Evolutionary conservation across 495 filamentous ascomycete genomes (phyloP).

Genomic region (Hypoxylon perforatum): DNA sequence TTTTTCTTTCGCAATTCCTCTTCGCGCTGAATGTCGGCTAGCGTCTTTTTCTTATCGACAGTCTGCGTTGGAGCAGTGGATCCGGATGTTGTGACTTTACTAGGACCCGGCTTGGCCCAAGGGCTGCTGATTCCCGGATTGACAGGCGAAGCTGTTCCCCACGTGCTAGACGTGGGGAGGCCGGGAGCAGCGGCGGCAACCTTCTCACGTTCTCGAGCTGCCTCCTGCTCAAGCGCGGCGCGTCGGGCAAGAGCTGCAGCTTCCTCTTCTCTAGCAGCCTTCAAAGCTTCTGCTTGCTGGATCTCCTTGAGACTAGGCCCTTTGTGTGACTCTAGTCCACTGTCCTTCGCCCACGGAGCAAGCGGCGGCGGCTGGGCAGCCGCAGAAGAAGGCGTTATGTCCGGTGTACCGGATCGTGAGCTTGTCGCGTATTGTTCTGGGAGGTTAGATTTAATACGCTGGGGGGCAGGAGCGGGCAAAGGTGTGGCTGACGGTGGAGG

Average conservation of each 20-base stretch:
- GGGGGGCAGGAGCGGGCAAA: constrained; percentile 85
- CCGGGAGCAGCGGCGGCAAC: constrained; percentile 74
- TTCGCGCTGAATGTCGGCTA: constrained; percentile 96
- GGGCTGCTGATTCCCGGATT: constrained; percentile 65
- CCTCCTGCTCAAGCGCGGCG: constrained; percentile 82
- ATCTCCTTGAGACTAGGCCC: constrained; percentile 96
- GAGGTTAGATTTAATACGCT: constrained; percentile 83
- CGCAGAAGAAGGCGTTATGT: constrained; percentile 53
- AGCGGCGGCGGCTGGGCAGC: constrained; percentile 69
- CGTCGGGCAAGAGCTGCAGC: constrained; percentile 82
- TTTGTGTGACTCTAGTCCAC: constrained; percentile 74
- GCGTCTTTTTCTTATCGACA: constrained; percentile 79
- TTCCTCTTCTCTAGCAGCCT: constrained; percentile 91
- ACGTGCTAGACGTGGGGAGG: constrained; percentile 88
- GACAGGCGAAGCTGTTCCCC: constrained; percentile 81
- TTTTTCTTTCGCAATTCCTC: constrained; percentile 91
- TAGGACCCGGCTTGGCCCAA: constrained; percentile 67
- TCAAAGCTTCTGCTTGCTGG: constrained; percentile 92
- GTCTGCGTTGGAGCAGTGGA: constrained; percentile 54
- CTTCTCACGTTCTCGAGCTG: constrained; percentile 71
- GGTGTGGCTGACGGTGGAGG: constrained; percentile 69
- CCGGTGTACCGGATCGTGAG: constrained; percentile 80
- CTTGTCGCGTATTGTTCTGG: constrained; percentile 81
- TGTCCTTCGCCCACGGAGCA: constrained; percentile 94
- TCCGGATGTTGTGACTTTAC: constrained; percentile 43